phyloP scores from a whole-genome alignment of 352 stramenopile species.

The Phytophthora pistaciae region DNA sequence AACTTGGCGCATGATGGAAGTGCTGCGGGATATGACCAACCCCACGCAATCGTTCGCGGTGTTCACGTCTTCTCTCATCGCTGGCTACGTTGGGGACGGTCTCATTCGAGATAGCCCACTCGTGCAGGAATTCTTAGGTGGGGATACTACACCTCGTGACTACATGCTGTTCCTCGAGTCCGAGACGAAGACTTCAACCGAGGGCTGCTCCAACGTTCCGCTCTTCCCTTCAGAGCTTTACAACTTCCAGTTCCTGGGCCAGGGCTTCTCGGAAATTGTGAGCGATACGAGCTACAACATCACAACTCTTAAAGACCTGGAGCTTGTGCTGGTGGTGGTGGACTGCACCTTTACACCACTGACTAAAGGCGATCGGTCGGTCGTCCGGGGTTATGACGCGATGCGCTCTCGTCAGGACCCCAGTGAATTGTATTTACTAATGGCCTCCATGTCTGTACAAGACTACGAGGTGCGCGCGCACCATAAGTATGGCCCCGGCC shows the following conservation, averaged over 20 bases:
- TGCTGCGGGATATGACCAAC: conserved; percentile 28
- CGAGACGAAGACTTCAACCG: not conserved
- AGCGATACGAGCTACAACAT: conserved; percentile 46
- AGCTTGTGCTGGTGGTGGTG: conserved; percentile 50
- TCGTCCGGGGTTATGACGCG: conserved; percentile 33
- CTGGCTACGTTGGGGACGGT: conserved; percentile 28
- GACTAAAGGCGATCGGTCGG: conserved; percentile 6
- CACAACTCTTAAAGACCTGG: conserved; percentile 27
- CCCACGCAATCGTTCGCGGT: conserved; percentile 13
- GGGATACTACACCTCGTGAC: conserved; percentile 35
- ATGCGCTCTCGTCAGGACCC: conserved; percentile 18
- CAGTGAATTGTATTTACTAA: conserved; percentile 30
- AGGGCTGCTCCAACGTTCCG: conserved; percentile 17
- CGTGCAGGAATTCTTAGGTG: conserved; percentile 20
- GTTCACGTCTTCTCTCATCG: conserved; percentile 25
- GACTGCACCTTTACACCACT: conserved; percentile 47
- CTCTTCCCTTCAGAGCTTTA: conserved; percentile 29
- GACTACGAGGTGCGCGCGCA: conserved; percentile 38
- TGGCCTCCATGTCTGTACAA: conserved; percentile 35
- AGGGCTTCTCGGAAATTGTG: conserved; percentile 31
- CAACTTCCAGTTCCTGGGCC: conserved; percentile 38
- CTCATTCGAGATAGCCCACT: conserved; percentile 25
- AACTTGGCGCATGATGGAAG: conserved; percentile 17
- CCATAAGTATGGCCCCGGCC: conserved; percentile 24
- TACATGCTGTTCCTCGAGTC: conserved; percentile 29